Evolutionary conservation across 176 grass and related monocot genomes (phyloP), one percentile per base, ranked within the genome.

Genomic region (Melocanna baccifera): DNA sequence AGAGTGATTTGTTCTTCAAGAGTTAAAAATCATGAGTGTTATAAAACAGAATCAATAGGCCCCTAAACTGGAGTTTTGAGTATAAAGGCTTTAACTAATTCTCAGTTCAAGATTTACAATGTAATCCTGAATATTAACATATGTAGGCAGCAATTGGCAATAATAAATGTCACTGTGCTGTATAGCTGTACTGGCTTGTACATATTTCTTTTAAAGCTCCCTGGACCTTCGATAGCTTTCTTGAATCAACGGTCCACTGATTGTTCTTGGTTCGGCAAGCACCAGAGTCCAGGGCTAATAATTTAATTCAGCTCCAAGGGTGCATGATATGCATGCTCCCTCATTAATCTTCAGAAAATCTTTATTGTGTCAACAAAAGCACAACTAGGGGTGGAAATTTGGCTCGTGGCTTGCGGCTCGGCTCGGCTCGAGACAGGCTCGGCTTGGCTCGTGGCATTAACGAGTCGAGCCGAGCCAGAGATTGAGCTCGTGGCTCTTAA

Each of bases 221-320:
- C 7, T 83, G 12, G 40, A 73, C 26, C 36, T 16, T 72, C 16
- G 5, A 29, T 40, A 73, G 22, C 29, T 25, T 28, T 32, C 16
- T 69, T 40, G 30, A 75, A 52, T 25, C 58, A 12, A 69, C 12
- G 25, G 19, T 48, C 25, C 2, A 12, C 22, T 75, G 59, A 52
- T 55, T 75, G 3, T 51, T 84, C 59, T 84, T 40, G 34, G 22
- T 53, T 75, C 41, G 61, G 69, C n/a, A 68, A 29, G 34, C 22
- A 43, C 23, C 15, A 55, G 23, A 65, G 70, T 39, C 23, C 15
- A 55, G 23, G 52, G 70, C 20, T 47, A 64, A 63, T 6, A 50
- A 19, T 41, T 76, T 84, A 67, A 76, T 75, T 84, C 14, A 16
- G 72, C 72, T 76, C 32, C 28, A 75, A 74, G 9, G 20, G 14